Base-by-base conservation (phyloP, 345 rosid genomes). In the Luvunga scandens region DNA sequence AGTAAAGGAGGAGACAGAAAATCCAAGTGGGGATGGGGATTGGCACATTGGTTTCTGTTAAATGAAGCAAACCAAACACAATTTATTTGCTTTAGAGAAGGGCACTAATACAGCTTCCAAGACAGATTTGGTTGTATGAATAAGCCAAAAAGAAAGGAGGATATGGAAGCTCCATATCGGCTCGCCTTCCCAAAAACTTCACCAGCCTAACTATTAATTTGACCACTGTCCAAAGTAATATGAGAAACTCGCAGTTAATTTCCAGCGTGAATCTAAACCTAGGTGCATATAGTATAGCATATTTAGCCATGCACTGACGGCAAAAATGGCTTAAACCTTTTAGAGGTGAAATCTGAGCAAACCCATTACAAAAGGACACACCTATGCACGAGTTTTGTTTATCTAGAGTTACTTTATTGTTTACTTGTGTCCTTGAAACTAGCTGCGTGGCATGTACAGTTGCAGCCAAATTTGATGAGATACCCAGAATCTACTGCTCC, bases 11-110 rank as follows among this genome's bases (percentile, higher is more conserved):
- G 81, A 31, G 79, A 71, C 82, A 78, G 56, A 50, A 82, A 75
- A 82, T 82, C 79, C 76, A 78, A 75, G 77, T 75, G 85, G 77
- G 81, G 78, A 72, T 34, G 81, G 60, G 34, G 28, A 28, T 45
- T 28, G 68, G 73, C 21, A 10, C 78, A n/a, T 71, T 78, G 79
- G 68, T 75, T 78, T 78, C 70, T 78, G 77, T 39, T 66, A 39
- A 59, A 55, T 65, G 77, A 78, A 78, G 79, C 77, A 74, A 78
- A 30, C 79, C 76, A 56, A 75, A 42, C 5, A 18, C 57, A 53
- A 53, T 53, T 53, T 18, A 48, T 33, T 22, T 74, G 38, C 76
- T 63, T 82, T 75, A 38, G 28, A 18, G 25, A 56, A 74, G 33
- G 55, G 24, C 42, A 63, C 24, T n/a, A 24, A 36, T 72, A 3